These are phyloP conservation scores for Lignosus rhinocerotis DNA, from an alignment of 1,284 basidiomycete genomes.

Conservation along the genomic window DNA sequence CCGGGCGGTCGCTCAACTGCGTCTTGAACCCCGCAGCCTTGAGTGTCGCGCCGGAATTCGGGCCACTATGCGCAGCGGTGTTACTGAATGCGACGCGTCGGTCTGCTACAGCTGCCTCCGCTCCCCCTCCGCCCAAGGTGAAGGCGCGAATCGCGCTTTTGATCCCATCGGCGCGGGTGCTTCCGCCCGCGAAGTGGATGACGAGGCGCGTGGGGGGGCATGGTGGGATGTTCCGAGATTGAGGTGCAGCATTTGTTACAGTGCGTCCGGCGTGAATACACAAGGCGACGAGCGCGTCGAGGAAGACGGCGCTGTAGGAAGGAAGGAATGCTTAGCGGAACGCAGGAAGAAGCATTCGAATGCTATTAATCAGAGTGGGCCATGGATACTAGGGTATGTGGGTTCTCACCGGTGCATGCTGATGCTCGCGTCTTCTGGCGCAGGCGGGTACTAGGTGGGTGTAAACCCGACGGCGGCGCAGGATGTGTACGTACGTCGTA, in stretches of 20 bases:
- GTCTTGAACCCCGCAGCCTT: conserved; percentile 43
- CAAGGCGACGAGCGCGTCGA: conserved; percentile 48
- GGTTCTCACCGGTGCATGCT: conserved; percentile 33
- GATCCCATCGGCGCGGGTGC: conserved; percentile 50
- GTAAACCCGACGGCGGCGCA: neutral
- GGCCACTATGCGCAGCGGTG: conserved; percentile 46
- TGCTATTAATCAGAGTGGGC: neutral
- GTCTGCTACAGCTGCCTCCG: conserved; percentile 1
- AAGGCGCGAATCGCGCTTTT: conserved; percentile 44
- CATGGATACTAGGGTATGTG: neutral
- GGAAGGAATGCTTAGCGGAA: neutral
- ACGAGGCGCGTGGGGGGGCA: conserved; percentile 31
- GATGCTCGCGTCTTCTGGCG: conserved; percentile 32
- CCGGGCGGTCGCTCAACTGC: conserved; percentile 36
- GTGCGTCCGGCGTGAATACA: conserved; percentile 44
- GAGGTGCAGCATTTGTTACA: conserved; percentile 54
- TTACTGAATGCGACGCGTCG: conserved; percentile 43
- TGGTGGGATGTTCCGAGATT: conserved; percentile 28
- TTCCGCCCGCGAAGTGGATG: conserved; percentile 48
- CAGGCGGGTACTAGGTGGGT: neutral
- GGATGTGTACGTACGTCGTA: conserved; percentile 41
- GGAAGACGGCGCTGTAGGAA: conserved; percentile 43
- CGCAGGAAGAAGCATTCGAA: neutral
- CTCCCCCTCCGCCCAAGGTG: conserved; percentile 32
- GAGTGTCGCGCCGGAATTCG: conserved; percentile 42